A percentile compares a stretch with the other conserved stretches of the same genome.
phyloP scores from a whole-genome alignment of 371 early-diverging fungal genomes.

The Syncephalis plumigaleata region DNA sequence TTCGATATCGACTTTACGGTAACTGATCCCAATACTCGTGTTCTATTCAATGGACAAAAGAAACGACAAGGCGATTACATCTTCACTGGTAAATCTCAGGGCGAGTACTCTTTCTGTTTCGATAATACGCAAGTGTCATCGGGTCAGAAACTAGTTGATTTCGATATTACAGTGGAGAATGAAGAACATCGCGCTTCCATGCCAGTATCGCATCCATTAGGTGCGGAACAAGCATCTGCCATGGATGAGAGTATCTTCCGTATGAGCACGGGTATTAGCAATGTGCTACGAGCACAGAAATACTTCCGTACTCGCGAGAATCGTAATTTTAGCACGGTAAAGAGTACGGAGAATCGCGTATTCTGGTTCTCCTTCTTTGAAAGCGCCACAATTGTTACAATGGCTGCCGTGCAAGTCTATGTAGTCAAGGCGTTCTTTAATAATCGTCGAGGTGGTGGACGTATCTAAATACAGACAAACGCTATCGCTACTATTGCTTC shows the following conservation, averaged over 20 bases:
- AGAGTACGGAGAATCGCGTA: slow-evolving; percentile 61
- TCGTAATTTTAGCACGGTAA: slow-evolving; percentile 72
- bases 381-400: slow-evolving; percentile 49
- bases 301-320: slow-evolving; percentile 74
- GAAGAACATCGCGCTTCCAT: slow-evolving; percentile 27
- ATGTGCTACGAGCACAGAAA: slow-evolving; percentile 58
- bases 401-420: slow-evolving; percentile 75
- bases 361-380: slow-evolving; percentile 76
- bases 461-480: too few species aligned
- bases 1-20: slow-evolving; percentile 86
- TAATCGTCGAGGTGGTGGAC: too few species aligned
- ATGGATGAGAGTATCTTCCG: slow-evolving; percentile 43
- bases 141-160: slow-evolving; percentile 80
- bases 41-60: slow-evolving; percentile 46
- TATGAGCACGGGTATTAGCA: slow-evolving; percentile 31
- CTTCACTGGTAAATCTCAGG: slow-evolving; percentile 56
- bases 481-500: too few species aligned
- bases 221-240: slow-evolving; percentile 32
- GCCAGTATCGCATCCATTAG: slow-evolving; percentile 18
- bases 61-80: slow-evolving; percentile 86
- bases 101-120: slow-evolving; percentile 89
- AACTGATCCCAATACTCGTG: slow-evolving; percentile 36
- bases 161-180: slow-evolving; percentile 77
- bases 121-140: slow-evolving; percentile 76
- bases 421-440: slow-evolving; percentile 5